phyloP scores from a whole-genome alignment of 495 filamentous ascomycete genomes.

The Daldinia loculata region DNA sequence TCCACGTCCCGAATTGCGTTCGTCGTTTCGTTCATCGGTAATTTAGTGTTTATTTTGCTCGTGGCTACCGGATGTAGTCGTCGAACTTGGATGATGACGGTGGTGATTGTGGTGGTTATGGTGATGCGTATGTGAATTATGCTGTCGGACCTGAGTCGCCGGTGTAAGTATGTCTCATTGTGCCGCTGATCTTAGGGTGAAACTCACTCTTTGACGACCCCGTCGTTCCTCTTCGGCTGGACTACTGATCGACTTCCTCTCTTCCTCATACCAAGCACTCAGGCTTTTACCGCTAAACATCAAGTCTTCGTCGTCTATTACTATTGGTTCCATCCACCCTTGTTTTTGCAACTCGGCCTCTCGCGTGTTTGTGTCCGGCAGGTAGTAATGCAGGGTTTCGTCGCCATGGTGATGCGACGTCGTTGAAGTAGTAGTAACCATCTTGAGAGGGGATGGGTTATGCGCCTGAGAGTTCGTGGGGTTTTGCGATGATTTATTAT shows the following conservation, averaged over 20 bases:
- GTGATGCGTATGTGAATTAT: slow-evolving; percentile 35
- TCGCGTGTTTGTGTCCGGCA: slow-evolving; percentile 49
- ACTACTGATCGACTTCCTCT: slow-evolving; percentile 50
- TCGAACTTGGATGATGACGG: slow-evolving; percentile 36
- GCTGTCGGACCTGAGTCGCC: slow-evolving; percentile 36
- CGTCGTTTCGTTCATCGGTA: not conserved
- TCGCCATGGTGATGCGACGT: slow-evolving; percentile 32
- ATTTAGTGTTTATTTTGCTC: slow-evolving; percentile 39
- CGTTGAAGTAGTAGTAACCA: slow-evolving; percentile 44
- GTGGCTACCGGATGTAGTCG: slow-evolving; percentile 22
- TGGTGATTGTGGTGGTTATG: slow-evolving; percentile 42
- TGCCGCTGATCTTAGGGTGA: not conserved
- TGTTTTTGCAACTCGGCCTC: slow-evolving; percentile 50
- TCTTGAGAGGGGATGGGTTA: slow-evolving; percentile 47
- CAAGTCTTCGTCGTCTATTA: slow-evolving; percentile 65
- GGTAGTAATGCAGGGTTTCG: slow-evolving; percentile 49
- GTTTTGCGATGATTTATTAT: slow-evolving; percentile 29
- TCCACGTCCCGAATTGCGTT: not conserved
- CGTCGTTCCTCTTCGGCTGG: slow-evolving; percentile 55
- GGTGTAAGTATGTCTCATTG: slow-evolving; percentile 6
- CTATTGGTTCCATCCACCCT: slow-evolving; percentile 60
- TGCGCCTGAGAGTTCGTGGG: slow-evolving; percentile 30
- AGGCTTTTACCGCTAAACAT: slow-evolving; percentile 66
- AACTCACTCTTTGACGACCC: slow-evolving; percentile 52
- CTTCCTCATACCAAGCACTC: slow-evolving; percentile 65